phyloP scores from a whole-genome alignment of 192 early-diverging fungal genomes.

The Coemansia sp. region DNA sequence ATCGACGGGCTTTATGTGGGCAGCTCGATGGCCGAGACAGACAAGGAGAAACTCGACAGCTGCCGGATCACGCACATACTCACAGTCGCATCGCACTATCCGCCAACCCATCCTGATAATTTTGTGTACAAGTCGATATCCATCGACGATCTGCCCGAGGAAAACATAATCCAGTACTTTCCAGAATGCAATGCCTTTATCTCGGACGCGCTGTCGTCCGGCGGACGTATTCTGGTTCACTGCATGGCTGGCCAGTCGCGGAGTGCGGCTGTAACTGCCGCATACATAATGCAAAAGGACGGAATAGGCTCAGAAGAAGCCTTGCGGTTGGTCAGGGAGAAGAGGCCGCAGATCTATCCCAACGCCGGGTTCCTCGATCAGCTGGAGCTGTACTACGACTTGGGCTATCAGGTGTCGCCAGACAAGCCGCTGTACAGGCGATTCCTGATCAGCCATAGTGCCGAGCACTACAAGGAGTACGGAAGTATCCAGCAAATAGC shows the following conservation, averaged over 20 bases:
- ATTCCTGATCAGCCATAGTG: conserved; percentile 63
- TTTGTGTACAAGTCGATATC: conserved; percentile 60
- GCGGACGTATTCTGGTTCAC: conserved; percentile 66
- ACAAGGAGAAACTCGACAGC: conserved; percentile 30
- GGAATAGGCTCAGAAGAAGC: conserved; percentile 55
- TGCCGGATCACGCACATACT: conserved; percentile 51
- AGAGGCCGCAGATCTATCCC: conserved; percentile 57
- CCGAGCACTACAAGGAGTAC: conserved; percentile 57
- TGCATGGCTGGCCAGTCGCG: conserved; percentile 72
- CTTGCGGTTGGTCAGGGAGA: conserved; percentile 35
- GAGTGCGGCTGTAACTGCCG: conserved; percentile 63
- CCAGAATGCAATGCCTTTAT: conserved; percentile 65
- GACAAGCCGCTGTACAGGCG: conserved; percentile 62
- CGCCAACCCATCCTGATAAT: conserved; percentile 39
- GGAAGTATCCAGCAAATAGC: conserved; percentile 61
- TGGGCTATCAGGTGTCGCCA: conserved; percentile 60
- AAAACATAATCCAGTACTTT: conserved; percentile 73
- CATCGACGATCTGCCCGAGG: conserved; percentile 62
- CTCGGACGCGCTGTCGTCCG: conserved; percentile 35
- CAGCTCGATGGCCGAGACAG: conserved; percentile 53
- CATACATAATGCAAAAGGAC: conserved; percentile 67
- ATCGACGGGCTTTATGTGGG: conserved; percentile 49
- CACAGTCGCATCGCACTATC: conserved; percentile 37
- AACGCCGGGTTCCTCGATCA: conserved; percentile 68
- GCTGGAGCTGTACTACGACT: conserved; percentile 60